Percentiles rank a stretch among this genome's conserved stretches.
phyloP scores from a whole-genome alignment of 2,329 filamentous ascomycete genomes.

The Aspergillus sp. region DNA sequence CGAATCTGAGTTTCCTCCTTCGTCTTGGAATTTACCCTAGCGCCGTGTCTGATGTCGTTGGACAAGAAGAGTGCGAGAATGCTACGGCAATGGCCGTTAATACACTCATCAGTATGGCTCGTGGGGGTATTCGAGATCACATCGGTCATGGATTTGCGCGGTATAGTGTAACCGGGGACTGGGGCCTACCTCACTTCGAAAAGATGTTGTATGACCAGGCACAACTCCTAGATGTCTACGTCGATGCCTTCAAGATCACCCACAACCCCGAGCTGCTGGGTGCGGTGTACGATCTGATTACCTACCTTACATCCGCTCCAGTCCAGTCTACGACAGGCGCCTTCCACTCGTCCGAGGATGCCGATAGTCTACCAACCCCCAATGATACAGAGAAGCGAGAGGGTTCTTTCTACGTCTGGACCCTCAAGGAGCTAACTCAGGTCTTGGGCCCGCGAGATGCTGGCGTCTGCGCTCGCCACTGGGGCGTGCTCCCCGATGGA shows the following conservation, averaged over 20 bases:
- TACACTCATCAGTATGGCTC: constrained; percentile 76
- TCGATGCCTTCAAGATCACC: constrained; percentile 77
- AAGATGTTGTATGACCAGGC: constrained; percentile 96
- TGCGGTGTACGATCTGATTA: constrained; percentile 75
- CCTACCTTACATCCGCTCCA: constrained; percentile 75
- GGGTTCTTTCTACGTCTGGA: constrained; percentile 95
- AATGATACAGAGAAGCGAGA: constrained; percentile 80
- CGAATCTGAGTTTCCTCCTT: constrained; percentile 80
- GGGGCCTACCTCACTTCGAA: constrained; percentile 94
- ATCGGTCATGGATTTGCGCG: constrained; percentile 77
- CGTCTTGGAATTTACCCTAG: constrained; percentile 69
- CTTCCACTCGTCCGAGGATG: constrained; percentile 86
- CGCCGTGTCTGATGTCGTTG: constrained; percentile 83
- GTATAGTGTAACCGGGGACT: constrained; percentile 87
- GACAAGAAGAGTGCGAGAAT: constrained; percentile 70
- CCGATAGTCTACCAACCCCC: constrained; percentile 75
- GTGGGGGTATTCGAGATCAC: constrained; percentile 71
- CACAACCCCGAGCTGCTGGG: constrained; percentile 71
- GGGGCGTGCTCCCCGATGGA: constrained; percentile 78
- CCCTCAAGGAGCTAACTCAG: constrained; percentile 76
- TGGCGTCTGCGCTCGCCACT: constrained; percentile 76
- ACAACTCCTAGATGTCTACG: constrained; percentile 76
- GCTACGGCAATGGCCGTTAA: constrained; percentile 77
- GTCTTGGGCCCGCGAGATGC: constrained; percentile 69
- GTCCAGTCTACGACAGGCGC: constrained; percentile 69